Percentiles rank a stretch among this genome's conserved stretches.
phyloP scores from a whole-genome alignment of 169 alveolate species.

The Sarcocystis neurona region DNA sequence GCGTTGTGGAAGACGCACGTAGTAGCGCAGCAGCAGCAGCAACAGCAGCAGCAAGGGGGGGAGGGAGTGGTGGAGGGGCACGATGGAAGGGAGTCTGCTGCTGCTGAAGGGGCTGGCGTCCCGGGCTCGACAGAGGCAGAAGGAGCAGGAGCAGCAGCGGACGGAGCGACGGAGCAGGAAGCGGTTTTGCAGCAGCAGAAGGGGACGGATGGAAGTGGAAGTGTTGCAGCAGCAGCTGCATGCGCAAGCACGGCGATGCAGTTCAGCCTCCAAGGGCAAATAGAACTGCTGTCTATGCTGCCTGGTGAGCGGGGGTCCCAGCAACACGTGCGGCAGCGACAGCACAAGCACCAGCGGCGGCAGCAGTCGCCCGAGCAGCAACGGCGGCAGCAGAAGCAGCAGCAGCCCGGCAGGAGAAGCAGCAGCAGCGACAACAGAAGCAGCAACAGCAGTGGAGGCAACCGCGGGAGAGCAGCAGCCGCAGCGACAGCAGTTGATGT shows the following conservation, averaged over 20 bases:
- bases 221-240: neutral
- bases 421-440: too few relatives aligned
- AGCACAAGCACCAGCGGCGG: too few relatives aligned
- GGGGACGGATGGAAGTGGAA: neutral
- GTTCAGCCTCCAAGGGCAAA: neutral
- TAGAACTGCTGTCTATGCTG: neutral
- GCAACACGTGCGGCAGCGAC: too few relatives aligned
- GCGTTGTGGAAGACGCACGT: too few relatives aligned
- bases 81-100: neutral
- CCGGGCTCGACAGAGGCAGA: neutral
- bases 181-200: neutral
- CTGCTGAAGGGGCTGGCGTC: neutral
- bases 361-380: too few relatives aligned
- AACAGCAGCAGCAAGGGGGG: neutral
- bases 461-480: too few relatives aligned
- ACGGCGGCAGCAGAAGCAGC: too few relatives aligned
- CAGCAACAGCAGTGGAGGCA: too few relatives aligned
- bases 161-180: neutral
- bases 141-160: neutral
- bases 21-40: slow-evolving; percentile 8
- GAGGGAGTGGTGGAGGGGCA: neutral
- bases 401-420: too few relatives aligned
- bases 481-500: too few relatives aligned
- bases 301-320: neutral
- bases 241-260: neutral